Evolutionary conservation across 768 basidiomycete genomes (phyloP).

Genomic region (Boletus rubroflammeus): DNA sequence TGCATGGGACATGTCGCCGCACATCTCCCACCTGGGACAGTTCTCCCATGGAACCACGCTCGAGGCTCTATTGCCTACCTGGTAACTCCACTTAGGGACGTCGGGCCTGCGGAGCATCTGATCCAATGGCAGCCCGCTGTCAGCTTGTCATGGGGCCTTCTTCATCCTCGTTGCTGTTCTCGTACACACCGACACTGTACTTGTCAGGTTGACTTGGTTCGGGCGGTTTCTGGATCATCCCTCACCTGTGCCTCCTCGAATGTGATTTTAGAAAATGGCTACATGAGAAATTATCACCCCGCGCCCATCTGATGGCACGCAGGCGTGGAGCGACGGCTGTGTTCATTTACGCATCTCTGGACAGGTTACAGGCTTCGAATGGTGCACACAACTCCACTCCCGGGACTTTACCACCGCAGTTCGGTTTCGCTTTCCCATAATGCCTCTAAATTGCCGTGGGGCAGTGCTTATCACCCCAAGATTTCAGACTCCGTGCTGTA

Average conservation of each 20-base stretch:
- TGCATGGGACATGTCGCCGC: not conserved
- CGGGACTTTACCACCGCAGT: not conserved
- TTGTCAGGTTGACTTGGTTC: not conserved
- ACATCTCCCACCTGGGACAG: not conserved
- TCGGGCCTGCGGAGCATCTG: not conserved
- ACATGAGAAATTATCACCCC: not conserved
- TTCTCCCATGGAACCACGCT: not conserved
- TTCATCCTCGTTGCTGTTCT: not conserved
- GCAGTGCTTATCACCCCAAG: constrained; percentile 4
- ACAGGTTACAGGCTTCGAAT: not conserved
- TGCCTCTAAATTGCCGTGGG: not conserved
- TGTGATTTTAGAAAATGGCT: not conserved
- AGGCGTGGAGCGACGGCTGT: not conserved
- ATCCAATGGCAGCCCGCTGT: not conserved
- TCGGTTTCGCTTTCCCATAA: not conserved
- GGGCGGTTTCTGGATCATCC: not conserved
- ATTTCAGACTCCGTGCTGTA: not conserved
- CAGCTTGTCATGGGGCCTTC: not conserved
- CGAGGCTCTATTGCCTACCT: not conserved
- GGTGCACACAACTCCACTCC: not conserved
- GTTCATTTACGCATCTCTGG: not conserved
- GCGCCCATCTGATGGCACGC: not conserved
- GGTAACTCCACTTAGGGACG: not conserved
- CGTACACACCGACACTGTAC: not conserved
- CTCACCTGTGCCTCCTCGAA: not conserved